phyloP scores from a whole-genome alignment of 2,329 filamentous ascomycete genomes.

The Talaromyces funiculosus region DNA sequence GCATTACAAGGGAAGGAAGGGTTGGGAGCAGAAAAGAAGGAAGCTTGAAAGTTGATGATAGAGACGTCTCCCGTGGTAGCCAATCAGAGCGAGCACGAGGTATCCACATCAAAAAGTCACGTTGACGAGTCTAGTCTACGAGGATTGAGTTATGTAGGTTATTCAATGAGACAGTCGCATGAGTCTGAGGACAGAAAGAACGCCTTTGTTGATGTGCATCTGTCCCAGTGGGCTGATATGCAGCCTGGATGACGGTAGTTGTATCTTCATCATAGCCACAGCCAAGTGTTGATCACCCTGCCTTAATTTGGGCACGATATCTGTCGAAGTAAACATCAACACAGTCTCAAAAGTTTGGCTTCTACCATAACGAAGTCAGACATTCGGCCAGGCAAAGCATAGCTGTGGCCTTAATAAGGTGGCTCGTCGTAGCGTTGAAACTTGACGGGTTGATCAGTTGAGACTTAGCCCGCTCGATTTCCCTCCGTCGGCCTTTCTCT shows the following conservation, averaged over 20 bases:
- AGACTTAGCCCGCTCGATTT: not conserved
- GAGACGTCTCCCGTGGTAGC: not conserved
- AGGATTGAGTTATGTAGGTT: not conserved
- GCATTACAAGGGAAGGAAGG: not conserved
- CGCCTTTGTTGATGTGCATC: not conserved
- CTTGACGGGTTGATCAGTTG: not conserved
- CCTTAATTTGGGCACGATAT: not conserved
- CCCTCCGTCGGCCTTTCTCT: not conserved
- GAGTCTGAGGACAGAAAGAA: not conserved
- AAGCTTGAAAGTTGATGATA: not conserved
- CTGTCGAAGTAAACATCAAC: not conserved
- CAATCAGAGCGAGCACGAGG: not conserved
- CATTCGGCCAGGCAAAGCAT: not conserved
- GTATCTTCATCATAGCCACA: not conserved
- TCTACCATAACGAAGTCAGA: not conserved
- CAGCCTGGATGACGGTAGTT: no score
- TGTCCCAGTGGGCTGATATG: not conserved
- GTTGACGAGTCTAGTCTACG: not conserved
- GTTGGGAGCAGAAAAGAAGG: not conserved
- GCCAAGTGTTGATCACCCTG: not conserved
- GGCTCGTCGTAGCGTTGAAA: not conserved
- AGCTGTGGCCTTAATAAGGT: constrained; percentile 4
- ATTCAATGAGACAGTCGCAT: not conserved
- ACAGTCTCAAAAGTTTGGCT: not conserved
- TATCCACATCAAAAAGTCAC: not conserved